Evolutionary conservation across 805 yeast species (phyloP).

Genomic region (Candida ponderosae): DNA sequence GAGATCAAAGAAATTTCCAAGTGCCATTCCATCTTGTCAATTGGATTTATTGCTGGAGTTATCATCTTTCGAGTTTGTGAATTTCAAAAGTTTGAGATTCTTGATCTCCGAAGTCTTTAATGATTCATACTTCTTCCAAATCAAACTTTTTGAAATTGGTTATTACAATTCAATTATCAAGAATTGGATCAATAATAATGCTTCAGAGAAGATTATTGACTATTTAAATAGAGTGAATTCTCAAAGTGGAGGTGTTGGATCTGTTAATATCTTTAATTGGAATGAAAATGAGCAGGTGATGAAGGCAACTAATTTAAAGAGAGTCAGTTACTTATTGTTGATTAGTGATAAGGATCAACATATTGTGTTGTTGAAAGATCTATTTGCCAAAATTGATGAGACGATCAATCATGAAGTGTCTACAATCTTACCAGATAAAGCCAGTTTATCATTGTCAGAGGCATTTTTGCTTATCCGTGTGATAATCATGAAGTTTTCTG

Average conservation of each 20-base stretch:
- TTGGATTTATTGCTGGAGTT: slow-evolving; percentile 34
- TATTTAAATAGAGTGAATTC: slow-evolving; percentile 28
- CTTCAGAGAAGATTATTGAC: slow-evolving; percentile 46
- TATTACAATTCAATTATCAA: slow-evolving; percentile 50
- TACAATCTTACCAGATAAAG: slow-evolving; percentile 8
- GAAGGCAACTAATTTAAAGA: slow-evolving; percentile 44
- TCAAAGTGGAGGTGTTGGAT: slow-evolving; percentile 32
- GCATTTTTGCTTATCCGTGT: slow-evolving; percentile 57
- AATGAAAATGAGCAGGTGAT: slow-evolving; percentile 58
- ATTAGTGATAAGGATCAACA: slow-evolving; percentile 54
- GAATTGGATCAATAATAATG: slow-evolving; percentile 60
- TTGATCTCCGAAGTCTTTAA: slow-evolving; percentile 55
- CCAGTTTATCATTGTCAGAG: slow-evolving; percentile 28
- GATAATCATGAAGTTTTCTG: slow-evolving; percentile 52
- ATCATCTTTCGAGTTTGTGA: slow-evolving; percentile 20
- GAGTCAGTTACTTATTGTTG: slow-evolving; percentile 57
- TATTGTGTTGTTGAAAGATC: slow-evolving; percentile 36
- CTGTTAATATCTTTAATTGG: slow-evolving; percentile 65
- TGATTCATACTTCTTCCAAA: slow-evolving; percentile 50
- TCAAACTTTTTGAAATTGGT: slow-evolving; percentile 20
- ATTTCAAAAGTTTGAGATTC: slow-evolving; percentile 53
- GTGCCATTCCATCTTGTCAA: slow-evolving; percentile 30
- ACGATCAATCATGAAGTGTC: slow-evolving; percentile 24
- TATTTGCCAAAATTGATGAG: slow-evolving; percentile 41
- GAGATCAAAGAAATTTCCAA: slow-evolving; percentile 34